Evolutionary conservation across 75 land plant genomes (phyloP).

Genomic region (Isoetes taiwanensis): DNA sequence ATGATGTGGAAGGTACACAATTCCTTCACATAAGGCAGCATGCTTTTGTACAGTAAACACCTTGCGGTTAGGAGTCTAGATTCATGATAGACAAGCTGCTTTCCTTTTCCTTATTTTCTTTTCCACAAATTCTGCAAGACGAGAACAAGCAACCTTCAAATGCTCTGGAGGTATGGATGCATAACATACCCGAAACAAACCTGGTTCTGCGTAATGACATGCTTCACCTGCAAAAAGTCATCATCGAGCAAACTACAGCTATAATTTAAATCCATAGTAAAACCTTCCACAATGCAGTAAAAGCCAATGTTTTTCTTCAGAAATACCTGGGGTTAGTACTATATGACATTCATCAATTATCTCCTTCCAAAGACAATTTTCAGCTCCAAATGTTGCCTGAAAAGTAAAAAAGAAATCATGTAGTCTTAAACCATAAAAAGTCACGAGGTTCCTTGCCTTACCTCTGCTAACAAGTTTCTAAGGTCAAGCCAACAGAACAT

Average conservation of each 20-base stretch:
- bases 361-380: constrained; percentile 27
- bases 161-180: constrained; percentile 31
- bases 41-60: no score
- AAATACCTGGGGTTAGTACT: constrained; percentile 32
- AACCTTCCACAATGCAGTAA: no score
- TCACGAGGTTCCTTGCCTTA: constrained; percentile 5
- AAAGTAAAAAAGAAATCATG: neutral
- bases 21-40: no score
- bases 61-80: no score
- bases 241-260: no score
- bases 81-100: no score
- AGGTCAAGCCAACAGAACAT: constrained; percentile 39
- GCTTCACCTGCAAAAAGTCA: constrained; percentile 32
- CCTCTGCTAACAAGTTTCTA: constrained; percentile 22
- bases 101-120: constrained; percentile 23
- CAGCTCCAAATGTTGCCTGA: constrained; percentile 31
- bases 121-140: constrained; percentile 14
- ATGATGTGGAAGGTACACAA: no score
- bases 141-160: constrained; percentile 19
- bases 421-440: neutral
- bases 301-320: no score
- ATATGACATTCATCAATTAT: constrained; percentile 23
- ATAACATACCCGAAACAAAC: constrained; percentile 33
- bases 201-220: constrained; percentile 36
- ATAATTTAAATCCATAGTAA: no score